Percentiles rank a stretch among this genome's conserved stretches.
phyloP scores from a whole-genome alignment of 179 eudicot genomes.

The Actinidia chinensis region DNA sequence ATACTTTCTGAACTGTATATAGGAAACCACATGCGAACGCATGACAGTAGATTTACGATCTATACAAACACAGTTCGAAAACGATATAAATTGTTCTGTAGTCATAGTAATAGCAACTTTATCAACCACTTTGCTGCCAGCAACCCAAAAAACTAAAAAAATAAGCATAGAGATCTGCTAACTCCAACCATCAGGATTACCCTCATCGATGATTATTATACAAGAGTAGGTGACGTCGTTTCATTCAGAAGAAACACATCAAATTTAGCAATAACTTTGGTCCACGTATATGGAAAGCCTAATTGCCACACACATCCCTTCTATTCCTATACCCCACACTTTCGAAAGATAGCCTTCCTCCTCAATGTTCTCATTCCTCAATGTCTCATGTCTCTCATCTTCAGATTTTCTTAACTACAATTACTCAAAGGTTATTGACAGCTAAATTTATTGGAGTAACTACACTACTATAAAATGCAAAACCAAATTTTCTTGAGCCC shows the following conservation, averaged over 20 bases:
- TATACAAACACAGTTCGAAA: not conserved
- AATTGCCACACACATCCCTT: not conserved
- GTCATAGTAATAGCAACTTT: not conserved
- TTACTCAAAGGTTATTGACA: not conserved
- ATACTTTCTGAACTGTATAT: not conserved
- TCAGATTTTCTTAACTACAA: not conserved
- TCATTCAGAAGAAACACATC: not conserved
- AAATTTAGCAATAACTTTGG: not conserved
- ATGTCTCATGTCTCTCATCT: conserved; percentile 1
- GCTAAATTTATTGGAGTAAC: no score
- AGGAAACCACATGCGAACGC: not conserved
- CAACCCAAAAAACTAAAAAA: not conserved
- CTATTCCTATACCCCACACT: not conserved
- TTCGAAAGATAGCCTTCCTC: conserved; percentile 11
- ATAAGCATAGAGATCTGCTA: not conserved
- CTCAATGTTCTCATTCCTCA: no score
- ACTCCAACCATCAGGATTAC: conserved; percentile 2
- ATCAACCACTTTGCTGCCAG: not conserved
- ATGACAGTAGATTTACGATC: not conserved
- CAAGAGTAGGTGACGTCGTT: not conserved
- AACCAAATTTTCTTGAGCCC: not conserved
- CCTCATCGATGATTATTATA: not conserved
- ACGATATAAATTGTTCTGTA: not conserved
- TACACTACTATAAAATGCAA: not conserved
- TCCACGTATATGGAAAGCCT: not conserved